These are phyloP conservation scores for Colletotrichum melonis DNA, from an alignment of 2,329 filamentous ascomycete species.

Conservation along the genomic window DNA sequence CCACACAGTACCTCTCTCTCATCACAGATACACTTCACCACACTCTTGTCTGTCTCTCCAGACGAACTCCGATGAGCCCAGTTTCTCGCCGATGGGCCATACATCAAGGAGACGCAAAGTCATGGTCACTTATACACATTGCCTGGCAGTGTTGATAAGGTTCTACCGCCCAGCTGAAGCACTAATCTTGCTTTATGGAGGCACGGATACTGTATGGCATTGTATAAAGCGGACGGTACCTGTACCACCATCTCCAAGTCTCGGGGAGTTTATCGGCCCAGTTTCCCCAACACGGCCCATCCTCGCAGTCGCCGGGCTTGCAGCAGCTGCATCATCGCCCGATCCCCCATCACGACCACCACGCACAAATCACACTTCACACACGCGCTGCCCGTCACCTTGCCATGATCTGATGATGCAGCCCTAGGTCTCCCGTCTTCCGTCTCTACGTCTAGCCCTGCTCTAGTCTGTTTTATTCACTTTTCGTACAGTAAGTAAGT, in stretches of 20 bases:
- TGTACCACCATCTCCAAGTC: not conserved
- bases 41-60: not conserved
- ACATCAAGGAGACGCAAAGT: too few relatives aligned
- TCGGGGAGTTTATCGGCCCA: conserved; percentile 24
- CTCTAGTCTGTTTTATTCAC: not conserved
- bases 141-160: too few relatives aligned
- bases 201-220: not conserved
- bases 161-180: too few relatives aligned
- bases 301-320: not conserved
- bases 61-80: not conserved
- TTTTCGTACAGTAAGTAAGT: not conserved
- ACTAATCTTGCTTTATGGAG: too few relatives aligned
- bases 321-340: conserved; percentile 23
- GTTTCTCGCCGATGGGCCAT: not conserved
- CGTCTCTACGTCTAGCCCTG: conserved; percentile 3
- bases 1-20: not conserved
- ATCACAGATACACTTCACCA: not conserved
- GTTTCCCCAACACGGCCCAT: conserved; percentile 11
- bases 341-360: conserved; percentile 1
- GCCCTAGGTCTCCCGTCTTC: conserved; percentile 24
- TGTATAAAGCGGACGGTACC: not conserved
- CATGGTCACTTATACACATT: not conserved
- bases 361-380: not conserved
- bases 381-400: not conserved
- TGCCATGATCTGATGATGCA: conserved; percentile 31